Evolutionary conservation across 2,329 filamentous ascomycete species (phyloP).

Genomic region (Cercospora sesami): DNA sequence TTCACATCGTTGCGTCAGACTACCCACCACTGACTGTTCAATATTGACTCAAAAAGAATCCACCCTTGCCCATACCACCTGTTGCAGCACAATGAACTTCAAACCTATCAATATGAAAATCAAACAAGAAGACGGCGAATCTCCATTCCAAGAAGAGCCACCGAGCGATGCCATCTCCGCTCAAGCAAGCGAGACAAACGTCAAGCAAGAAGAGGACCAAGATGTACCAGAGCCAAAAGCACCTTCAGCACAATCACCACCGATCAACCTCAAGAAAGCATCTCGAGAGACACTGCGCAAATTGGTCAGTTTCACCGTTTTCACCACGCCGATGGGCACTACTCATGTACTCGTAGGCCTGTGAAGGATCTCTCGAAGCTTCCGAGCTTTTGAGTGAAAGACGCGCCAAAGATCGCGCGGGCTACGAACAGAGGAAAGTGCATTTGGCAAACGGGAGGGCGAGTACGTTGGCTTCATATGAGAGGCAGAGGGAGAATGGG

Average conservation of each 20-base stretch:
- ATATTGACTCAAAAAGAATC: too few relatives aligned
- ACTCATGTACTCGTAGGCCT: not conserved
- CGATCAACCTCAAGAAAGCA: not conserved
- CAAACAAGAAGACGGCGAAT: not conserved
- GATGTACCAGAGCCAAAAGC: not conserved
- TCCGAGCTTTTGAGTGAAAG: not conserved
- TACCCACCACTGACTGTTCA: too few relatives aligned
- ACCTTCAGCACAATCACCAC: not conserved
- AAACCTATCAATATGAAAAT: not conserved
- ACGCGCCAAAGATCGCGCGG: not conserved
- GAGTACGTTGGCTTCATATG: not conserved
- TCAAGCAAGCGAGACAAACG: rapidly evolving
- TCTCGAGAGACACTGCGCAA: not conserved
- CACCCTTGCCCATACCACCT: too few relatives aligned
- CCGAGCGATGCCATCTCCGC: not conserved
- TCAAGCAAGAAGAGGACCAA: not conserved
- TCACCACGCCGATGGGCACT: not conserved
- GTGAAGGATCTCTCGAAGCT: not conserved
- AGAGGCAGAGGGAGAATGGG: not conserved
- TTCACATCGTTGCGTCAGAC: too few relatives aligned
- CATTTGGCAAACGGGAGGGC: not conserved
- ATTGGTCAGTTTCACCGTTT: not conserved
- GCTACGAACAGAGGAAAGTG: not conserved
- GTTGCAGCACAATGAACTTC: too few relatives aligned
- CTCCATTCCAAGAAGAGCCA: not conserved